A percentile compares a stretch with the other conserved stretches of the same genome.
phyloP scores from a whole-genome alignment of 345 rosid species.

The Anacardium occidentale region DNA sequence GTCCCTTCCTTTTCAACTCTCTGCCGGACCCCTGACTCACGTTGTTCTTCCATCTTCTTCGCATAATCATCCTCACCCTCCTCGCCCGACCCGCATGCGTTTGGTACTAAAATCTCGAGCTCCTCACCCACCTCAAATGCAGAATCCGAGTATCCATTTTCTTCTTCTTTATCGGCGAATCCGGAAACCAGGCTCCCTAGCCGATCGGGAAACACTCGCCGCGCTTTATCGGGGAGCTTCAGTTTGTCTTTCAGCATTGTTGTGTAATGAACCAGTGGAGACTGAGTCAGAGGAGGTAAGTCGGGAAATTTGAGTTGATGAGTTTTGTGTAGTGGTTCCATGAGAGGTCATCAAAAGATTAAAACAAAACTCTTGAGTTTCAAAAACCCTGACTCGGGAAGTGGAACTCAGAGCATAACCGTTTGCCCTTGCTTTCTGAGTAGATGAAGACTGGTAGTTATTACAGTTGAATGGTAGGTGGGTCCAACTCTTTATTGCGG shows the following conservation, averaged over 20 bases:
- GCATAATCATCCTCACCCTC: slow-evolving; percentile 23
- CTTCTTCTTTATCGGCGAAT: slow-evolving; percentile 34
- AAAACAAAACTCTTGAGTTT: neutral
- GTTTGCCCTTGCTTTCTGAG: neutral
- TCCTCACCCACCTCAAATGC: slow-evolving; percentile 51
- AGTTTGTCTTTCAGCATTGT: slow-evolving; percentile 53
- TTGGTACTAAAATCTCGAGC: slow-evolving; percentile 53
- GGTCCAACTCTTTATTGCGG: neutral
- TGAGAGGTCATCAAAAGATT: neutral
- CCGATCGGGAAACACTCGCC: slow-evolving; percentile 43
- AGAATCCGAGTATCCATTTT: slow-evolving; percentile 27
- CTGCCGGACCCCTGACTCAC: slow-evolving; percentile 16
- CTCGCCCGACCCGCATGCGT: slow-evolving; percentile 29
- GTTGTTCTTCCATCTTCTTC: slow-evolving; percentile 24
- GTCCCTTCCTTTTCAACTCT: slow-evolving; percentile 32
- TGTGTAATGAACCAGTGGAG: slow-evolving; percentile 4
- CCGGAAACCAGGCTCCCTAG: slow-evolving; percentile 54
- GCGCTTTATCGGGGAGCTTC: slow-evolving; percentile 46
- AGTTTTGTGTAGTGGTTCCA: slow-evolving; percentile 13
- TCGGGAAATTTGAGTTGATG: slow-evolving; percentile 7
- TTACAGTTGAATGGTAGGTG: slow-evolving; percentile 38
- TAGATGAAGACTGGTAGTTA: slow-evolving; percentile 42
- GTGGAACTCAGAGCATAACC: slow-evolving; percentile 11
- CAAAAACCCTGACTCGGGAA: slow-evolving; percentile 13
- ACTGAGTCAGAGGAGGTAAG: slow-evolving; percentile 20